These are phyloP conservation scores for Acorus gramineus DNA, from an alignment of 106 monocot genomes.

Conservation along the genomic window DNA sequence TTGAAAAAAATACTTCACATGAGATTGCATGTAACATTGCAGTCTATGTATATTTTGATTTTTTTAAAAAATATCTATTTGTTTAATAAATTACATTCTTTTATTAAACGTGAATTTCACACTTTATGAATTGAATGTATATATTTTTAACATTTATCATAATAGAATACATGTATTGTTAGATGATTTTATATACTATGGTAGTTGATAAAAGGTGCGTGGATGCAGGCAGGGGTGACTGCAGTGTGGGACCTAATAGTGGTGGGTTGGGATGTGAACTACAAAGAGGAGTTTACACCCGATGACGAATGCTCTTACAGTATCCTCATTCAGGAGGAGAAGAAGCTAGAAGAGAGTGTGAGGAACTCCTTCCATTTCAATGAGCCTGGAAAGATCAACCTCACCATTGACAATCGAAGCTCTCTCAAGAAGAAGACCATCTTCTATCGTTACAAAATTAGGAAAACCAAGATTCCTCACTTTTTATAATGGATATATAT, in stretches of 20 bases:
- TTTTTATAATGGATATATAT: too few relatives aligned
- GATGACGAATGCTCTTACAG: slow-evolving; percentile 65
- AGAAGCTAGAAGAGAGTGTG: slow-evolving; percentile 32
- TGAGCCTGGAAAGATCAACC: slow-evolving; percentile 55
- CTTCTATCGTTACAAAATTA: slow-evolving; percentile 47
- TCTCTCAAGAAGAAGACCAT: slow-evolving; percentile 40
- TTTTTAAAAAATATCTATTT: too few relatives aligned
- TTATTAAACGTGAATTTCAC: too few relatives aligned
- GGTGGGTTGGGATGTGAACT: slow-evolving; percentile 64
- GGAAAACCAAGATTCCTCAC: slow-evolving; percentile 20
- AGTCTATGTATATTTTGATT: too few relatives aligned
- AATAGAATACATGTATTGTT: too few relatives aligned
- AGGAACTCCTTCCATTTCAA: slow-evolving; percentile 64
- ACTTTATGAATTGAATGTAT: too few relatives aligned
- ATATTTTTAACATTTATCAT: too few relatives aligned
- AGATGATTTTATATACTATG: too few relatives aligned
- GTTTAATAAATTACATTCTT: too few relatives aligned
- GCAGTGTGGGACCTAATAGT: slow-evolving; percentile 58
- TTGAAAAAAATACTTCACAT: too few relatives aligned
- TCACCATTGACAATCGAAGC: slow-evolving; percentile 42
- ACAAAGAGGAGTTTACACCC: slow-evolving; percentile 69
- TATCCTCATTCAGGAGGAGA: slow-evolving; percentile 47
- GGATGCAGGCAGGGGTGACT: slow-evolving; percentile 45
- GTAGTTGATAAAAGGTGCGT: too few relatives aligned
- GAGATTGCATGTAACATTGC: too few relatives aligned